Base-by-base conservation (phyloP, 2,329 filamentous ascomycete species). In the Didymella pinodella region DNA sequence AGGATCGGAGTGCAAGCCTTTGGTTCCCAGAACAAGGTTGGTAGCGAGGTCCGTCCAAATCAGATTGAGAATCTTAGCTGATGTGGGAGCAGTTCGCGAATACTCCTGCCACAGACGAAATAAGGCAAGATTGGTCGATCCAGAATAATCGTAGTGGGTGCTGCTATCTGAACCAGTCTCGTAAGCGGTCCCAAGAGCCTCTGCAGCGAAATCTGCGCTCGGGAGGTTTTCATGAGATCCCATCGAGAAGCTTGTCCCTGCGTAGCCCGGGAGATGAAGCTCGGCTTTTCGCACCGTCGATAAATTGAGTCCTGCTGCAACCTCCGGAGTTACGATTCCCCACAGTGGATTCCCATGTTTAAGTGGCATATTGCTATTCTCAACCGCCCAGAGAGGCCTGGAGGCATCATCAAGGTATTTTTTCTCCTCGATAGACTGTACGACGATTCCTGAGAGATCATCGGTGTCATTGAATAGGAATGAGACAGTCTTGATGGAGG, bases 41-140 rank as follows among this genome's bases (percentile, higher is more conserved):
- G 81, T 76, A 1, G 76, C 74, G 7, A 80, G 54, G 54, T 83
- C 80, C 0, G 80, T 82, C 76, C 79, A 83, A 5, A 83, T 73
- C 0, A 81, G 67, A 60, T 82, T 79, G 11, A 81, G 65, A 8
- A 82, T 81, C 11, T 68, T 64, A 0, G 72, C 69, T 1, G 76
- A 72, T 0, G 62, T 66, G 0, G 54, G 54, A 0, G 75, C 57
- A 0, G 65, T 68, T 0, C 46, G 31, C 1, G 76, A 75, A 1
- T 80, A 66, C 2, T 75, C 57, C 58, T 79, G 76, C 80, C 81
- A 83, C 44, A 73, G 70, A 6, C 58, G 61, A 50, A 72, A 81
- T 65, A 83, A 72, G 7, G 79, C 77, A 48, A 82, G 73, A 52
- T 77, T 80, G 1, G 61, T 63, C 5, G 34, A 38, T 0, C 79